A percentile compares a stretch with the other conserved stretches of the same genome.
phyloP scores from a whole-genome alignment of 2,329 filamentous ascomycete genomes.

The Penicillium sp. region DNA sequence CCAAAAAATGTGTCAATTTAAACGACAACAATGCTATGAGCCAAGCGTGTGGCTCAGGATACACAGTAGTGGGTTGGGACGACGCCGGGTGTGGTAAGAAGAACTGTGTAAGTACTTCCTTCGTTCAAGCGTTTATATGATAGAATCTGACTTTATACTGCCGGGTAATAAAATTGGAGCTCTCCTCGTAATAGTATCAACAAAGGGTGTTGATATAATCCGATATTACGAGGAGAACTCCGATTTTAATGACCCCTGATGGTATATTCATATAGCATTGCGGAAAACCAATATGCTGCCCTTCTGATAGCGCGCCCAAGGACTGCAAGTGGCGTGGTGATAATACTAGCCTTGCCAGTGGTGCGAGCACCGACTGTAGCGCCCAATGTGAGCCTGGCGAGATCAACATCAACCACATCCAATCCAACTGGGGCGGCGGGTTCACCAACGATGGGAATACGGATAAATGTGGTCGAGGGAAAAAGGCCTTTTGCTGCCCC shows the following conservation, averaged over 20 bases:
- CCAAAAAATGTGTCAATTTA: background rate
- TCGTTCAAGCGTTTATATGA: too few species aligned
- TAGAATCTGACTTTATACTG: too few species aligned
- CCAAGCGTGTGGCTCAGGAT: constrained; percentile 1
- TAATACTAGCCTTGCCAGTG: background rate
- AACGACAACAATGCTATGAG: background rate
- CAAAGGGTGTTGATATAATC: background rate
- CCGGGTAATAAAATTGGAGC: too few species aligned
- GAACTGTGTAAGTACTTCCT: background rate
- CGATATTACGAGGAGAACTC: background rate
- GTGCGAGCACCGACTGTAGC: background rate
- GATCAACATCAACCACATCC: constrained; percentile 1
- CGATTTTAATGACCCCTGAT: background rate
- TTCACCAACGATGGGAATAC: background rate
- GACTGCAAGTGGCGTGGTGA: background rate
- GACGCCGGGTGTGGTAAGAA: background rate
- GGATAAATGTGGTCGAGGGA: background rate
- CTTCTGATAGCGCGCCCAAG: background rate
- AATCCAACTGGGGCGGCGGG: background rate
- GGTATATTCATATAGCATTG: background rate
- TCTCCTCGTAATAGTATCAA: background rate
- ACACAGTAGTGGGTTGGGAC: constrained; percentile 1
- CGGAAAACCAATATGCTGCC: constrained; percentile 1
- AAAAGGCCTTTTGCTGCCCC: background rate
- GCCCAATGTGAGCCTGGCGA: constrained; percentile 5